These are phyloP conservation scores for Lycium ferocissimum DNA, from an alignment of 257 asterid species.

Conservation along the genomic window DNA sequence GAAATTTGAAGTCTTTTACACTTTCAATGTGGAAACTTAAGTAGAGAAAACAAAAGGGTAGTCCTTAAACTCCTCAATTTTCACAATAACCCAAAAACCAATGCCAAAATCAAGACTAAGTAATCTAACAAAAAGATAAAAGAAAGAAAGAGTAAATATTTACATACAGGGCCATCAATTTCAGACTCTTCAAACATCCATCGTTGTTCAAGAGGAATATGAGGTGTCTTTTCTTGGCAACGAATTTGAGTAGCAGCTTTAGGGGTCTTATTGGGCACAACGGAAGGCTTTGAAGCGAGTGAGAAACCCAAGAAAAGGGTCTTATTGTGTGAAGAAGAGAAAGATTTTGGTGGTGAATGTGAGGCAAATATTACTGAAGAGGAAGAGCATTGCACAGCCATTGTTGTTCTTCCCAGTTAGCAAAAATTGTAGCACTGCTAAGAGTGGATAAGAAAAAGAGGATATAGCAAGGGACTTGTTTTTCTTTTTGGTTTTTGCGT, in stretches of 20 bases:
- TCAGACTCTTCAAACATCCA: constrained; percentile 86
- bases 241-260: constrained; percentile 46
- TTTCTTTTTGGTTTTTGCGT: too few species aligned
- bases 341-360: constrained; percentile 39
- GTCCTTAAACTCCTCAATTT: constrained; percentile 7
- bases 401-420: neutral
- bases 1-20: neutral
- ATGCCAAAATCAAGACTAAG: neutral
- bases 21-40: neutral
- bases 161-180: constrained; percentile 78
- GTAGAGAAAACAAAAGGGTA: neutral
- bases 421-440: neutral
- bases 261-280: constrained; percentile 25
- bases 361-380: constrained; percentile 44
- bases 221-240: constrained; percentile 61
- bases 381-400: constrained; percentile 64
- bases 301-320: constrained; percentile 66
- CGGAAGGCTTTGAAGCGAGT: constrained; percentile 44
- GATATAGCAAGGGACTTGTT: too few species aligned
- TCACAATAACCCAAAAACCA: neutral
- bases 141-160: neutral
- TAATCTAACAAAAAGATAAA: neutral
- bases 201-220: constrained; percentile 66
- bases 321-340: constrained; percentile 43
- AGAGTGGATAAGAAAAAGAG: neutral